phyloP scores from a whole-genome alignment of 305 asterid genomes.

The Ilex paraguariensis region DNA sequence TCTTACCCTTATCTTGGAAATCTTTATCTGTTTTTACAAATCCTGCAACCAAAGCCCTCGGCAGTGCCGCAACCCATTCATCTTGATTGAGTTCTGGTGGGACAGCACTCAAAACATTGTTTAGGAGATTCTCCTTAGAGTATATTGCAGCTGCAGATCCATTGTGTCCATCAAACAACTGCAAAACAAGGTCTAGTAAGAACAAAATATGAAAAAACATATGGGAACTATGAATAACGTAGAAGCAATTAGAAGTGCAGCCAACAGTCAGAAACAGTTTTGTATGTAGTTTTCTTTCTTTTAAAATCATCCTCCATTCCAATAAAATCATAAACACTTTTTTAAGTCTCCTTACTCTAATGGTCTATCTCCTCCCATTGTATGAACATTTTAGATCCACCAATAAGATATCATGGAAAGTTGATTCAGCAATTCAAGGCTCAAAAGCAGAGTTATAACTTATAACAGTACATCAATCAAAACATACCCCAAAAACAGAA shows the following conservation, averaged over 20 bases:
- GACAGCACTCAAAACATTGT: conserved; percentile 73
- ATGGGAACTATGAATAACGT: neutral
- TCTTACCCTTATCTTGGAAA: conserved; percentile 82
- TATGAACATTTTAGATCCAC: too few relatives aligned
- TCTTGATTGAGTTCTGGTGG: conserved; percentile 80
- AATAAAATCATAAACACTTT: neutral
- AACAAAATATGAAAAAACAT: conserved; percentile 1
- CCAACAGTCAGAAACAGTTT: neutral
- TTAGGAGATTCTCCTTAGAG: conserved; percentile 80
- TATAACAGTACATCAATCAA: neutral
- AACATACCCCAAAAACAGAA: conserved; percentile 80
- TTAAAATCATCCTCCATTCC: neutral
- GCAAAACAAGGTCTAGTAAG: conserved; percentile 22
- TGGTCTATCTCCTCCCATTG: too few relatives aligned
- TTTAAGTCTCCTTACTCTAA: too few relatives aligned
- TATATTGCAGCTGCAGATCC: conserved; percentile 97
- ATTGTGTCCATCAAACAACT: conserved; percentile 96
- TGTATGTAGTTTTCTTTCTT: neutral
- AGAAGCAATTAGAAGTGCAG: too few relatives aligned
- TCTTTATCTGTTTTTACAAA: conserved; percentile 94
- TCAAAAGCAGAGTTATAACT: neutral
- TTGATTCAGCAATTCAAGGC: neutral
- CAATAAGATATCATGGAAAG: neutral
- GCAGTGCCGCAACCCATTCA: conserved; percentile 85
- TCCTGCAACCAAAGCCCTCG: conserved; percentile 95